A percentile compares a stretch with the other conserved stretches of the same genome.
These are phyloP conservation scores for Arachis monticola DNA, from an alignment of 331 rosid genomes.

Conservation along the genomic window DNA sequence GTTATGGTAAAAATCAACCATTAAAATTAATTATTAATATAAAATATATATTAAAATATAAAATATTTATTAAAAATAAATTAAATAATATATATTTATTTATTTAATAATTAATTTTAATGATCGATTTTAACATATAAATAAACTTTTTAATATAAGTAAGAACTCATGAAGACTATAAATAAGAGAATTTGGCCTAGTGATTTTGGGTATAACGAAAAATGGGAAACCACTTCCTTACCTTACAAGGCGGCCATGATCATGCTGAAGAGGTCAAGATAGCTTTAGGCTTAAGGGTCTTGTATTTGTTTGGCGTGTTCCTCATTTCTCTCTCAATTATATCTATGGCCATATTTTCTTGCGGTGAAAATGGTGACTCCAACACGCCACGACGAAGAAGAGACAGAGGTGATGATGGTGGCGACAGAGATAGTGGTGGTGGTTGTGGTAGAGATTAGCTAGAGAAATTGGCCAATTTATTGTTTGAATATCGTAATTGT, in stretches of 20 bases:
- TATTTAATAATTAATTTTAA: no score
- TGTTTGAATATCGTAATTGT: no score
- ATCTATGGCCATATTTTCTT: constrained; percentile 2
- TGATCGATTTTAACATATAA: no score
- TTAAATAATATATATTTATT: no score
- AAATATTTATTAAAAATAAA: no score
- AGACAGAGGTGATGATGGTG: background rate
- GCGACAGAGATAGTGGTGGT: background rate
- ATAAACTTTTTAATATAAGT: no score
- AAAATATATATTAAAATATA: no score
- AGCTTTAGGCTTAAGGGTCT: background rate
- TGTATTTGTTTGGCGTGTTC: background rate
- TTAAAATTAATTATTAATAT: no score
- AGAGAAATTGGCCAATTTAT: no score
- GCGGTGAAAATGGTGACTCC: background rate
- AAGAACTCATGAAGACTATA: background rate
- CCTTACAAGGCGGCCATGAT: background rate
- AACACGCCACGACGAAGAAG: no score
- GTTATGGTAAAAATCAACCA: no score
- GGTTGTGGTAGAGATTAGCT: background rate
- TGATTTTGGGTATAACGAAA: background rate
- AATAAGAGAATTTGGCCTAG: background rate
- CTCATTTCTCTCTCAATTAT: constrained; percentile 14
- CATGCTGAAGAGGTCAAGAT: background rate
- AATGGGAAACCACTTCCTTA: background rate